Base-by-base conservation (phyloP, 2,329 filamentous ascomycete genomes). In the Lasiodiplodia sp. region DNA sequence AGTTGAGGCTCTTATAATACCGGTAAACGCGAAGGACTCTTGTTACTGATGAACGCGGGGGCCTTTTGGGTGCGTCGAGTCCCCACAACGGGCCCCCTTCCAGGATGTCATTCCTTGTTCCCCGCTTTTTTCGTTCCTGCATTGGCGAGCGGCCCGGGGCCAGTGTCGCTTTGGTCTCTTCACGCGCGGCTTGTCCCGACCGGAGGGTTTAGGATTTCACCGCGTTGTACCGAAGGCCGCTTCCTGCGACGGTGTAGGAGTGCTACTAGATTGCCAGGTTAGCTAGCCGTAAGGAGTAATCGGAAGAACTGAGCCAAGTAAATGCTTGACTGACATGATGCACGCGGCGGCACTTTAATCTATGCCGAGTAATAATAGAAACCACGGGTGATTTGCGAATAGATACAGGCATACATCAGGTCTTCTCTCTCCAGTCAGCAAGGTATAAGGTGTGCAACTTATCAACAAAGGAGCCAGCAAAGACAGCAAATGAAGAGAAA, bases 61-160 rank as follows among this genome's bases (percentile, higher is more conserved):
- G 44, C 58, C 44, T 44, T 58, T 63, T 31, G 40, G 44, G 40
- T 37, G 47, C 34, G 38, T 64, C 60, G 28, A 37, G 60, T 52
- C 60, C 44, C 60, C 60, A 64, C 60, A 49, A 34, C 31, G 60
- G 31, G 28, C 11, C 56, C 56, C 44, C 31, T 64, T 28, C 60
- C 60, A 49, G 60, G 60, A 53, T 52, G 44, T 6, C 14, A 12
- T 49, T 44, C 37, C 37, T 44, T 64, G 60, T 38, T 52, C 60
- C 60, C 60, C 60, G 60, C 44, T 52, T 64, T 49, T 34, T 21
- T n/a, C 44, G 44, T 52, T 37, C 60, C 47, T 64, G 47, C 60
- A 64, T 64, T 64, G 47, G 47, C 60, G 47, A 52, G 31, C 28
- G 44, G 47, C 4, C 31, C 44, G 60, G 60, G 60, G 14, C 49